Evolutionary conservation across 257 asterid species (phyloP).

Genomic region (Pogostemon cablin): DNA sequence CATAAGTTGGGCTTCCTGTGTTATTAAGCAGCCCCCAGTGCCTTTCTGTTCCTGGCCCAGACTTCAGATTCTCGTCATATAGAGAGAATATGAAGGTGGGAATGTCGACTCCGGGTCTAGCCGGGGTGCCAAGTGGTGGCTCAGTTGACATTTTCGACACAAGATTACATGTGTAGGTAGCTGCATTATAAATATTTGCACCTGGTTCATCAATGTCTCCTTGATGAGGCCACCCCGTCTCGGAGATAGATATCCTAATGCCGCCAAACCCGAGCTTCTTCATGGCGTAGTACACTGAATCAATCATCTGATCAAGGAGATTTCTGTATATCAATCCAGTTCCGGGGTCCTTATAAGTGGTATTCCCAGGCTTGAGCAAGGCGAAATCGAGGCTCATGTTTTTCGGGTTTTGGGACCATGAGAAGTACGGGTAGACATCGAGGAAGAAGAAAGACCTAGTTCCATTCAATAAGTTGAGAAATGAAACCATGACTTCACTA

Average conservation of each 20-base stretch:
- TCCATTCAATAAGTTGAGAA: slow-evolving; percentile 55
- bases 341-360: slow-evolving; percentile 43
- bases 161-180: slow-evolving; percentile 56
- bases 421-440: slow-evolving; percentile 60
- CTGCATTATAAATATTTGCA: slow-evolving; percentile 67
- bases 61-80: slow-evolving; percentile 64
- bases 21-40: slow-evolving; percentile 66
- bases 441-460: slow-evolving; percentile 59
- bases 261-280: slow-evolving; percentile 48
- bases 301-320: slow-evolving; percentile 78
- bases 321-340: slow-evolving; percentile 60
- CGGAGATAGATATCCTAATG: slow-evolving; percentile 51
- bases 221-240: slow-evolving; percentile 85
- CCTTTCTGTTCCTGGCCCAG: slow-evolving; percentile 68
- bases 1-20: slow-evolving; percentile 53
- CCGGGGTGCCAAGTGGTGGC: slow-evolving; percentile 73
- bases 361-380: slow-evolving; percentile 39
- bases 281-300: slow-evolving; percentile 62
- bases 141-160: slow-evolving; percentile 42
- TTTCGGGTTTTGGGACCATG: slow-evolving; percentile 57
- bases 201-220: slow-evolving; percentile 79
- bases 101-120: slow-evolving; percentile 53
- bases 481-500: slow-evolving; percentile 41
- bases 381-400: slow-evolving; percentile 55
- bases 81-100: slow-evolving; percentile 65